Base-by-base conservation (phyloP, 371 early-diverging fungal species). In the Mucor lusitanicus region DNA sequence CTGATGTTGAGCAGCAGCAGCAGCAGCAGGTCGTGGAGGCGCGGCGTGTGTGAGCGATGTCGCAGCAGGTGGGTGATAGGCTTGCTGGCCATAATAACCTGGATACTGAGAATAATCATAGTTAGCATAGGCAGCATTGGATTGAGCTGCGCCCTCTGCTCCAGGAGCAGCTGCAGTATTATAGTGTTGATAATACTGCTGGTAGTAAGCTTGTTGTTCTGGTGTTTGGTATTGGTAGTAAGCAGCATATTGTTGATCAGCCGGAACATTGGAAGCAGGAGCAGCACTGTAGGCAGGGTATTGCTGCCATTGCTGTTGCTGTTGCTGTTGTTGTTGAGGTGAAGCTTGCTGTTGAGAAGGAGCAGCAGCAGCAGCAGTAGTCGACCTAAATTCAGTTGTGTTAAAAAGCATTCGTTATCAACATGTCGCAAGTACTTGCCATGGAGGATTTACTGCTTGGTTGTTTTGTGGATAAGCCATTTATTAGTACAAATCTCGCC, bases 111-210 rank as follows among this genome's bases (percentile, higher is more conserved):
- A 35, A 48, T 67, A 67, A 21, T 64, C 33, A 58, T 64, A 64
- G n/a, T 58, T 58, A 58, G 61, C 35, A 30, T 46, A 33, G 30
- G 19, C 39, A 27, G 48, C 48, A 30, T 40, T 56, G 27, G 46
- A 23, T 15, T 44, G 21, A 27, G 3, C 19, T 25, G 23, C 57
- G 19, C 65, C 30, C n/a, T 69, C 67, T 28, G 61, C 56, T 15
- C 73, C 73, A 39, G 68, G 64, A 42, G 70, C 70, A 21, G 58
- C 50, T 39, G 40, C 50, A 50, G 50, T 8, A 8, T 67, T 58
- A 33, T 58, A 59, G 13, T 61, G 57, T 59, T 75, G 75, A 17
- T 79, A 74, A 62, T 79, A 79, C n/a, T 69, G 65, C 27, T 70
- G 68, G 48, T 76, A 76, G 46, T 79, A 76, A 12, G 67, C 61